phyloP scores from a whole-genome alignment of 768 basidiomycete genomes.

The Pleurotus citrinopileatus region DNA sequence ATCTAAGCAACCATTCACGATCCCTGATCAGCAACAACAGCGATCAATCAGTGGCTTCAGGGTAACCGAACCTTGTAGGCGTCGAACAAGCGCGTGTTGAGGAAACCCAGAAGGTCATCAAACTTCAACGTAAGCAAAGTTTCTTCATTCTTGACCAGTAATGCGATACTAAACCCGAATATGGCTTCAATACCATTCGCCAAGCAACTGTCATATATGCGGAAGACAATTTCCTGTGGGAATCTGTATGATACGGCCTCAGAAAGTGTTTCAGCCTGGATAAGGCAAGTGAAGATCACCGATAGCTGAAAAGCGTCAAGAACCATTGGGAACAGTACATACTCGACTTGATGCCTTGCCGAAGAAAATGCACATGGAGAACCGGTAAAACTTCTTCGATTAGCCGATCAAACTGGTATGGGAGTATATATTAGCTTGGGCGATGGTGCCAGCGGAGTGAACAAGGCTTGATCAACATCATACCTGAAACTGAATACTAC shows the following conservation, averaged over 20 bases:
- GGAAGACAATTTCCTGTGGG: slow-evolving; percentile 89
- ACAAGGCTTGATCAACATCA: slow-evolving; percentile 3
- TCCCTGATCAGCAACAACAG: neutral
- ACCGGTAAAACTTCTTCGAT: slow-evolving; percentile 92
- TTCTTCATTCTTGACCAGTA: slow-evolving; percentile 88
- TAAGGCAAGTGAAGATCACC: slow-evolving; percentile 40
- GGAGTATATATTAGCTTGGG: slow-evolving; percentile 4
- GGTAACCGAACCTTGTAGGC: slow-evolving; percentile 55
- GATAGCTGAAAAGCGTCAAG: slow-evolving; percentile 93
- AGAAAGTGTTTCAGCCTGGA: neutral
- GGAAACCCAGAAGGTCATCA: slow-evolving; percentile 82
- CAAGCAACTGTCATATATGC: slow-evolving; percentile 95
- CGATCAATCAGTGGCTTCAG: neutral
- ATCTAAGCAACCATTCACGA: slow-evolving; percentile 19
- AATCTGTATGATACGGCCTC: slow-evolving; percentile 52
- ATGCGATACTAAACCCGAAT: slow-evolving; percentile 88
- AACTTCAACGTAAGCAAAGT: slow-evolving; percentile 78
- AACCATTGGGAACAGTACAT: slow-evolving; percentile 99
- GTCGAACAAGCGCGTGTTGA: slow-evolving; percentile 83
- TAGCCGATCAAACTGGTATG: slow-evolving; percentile 81
- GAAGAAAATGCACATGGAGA: slow-evolving; percentile 87
- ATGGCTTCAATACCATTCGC: slow-evolving; percentile 97
- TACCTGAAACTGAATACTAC: slow-evolving; percentile 56
- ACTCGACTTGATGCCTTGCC: slow-evolving; percentile 94
- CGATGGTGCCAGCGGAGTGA: neutral